Evolutionary conservation across 2,329 filamentous ascomycete species (phyloP), one percentile per base, ranked within the genome.

Genomic region (Trichoderma arundinaceum): DNA sequence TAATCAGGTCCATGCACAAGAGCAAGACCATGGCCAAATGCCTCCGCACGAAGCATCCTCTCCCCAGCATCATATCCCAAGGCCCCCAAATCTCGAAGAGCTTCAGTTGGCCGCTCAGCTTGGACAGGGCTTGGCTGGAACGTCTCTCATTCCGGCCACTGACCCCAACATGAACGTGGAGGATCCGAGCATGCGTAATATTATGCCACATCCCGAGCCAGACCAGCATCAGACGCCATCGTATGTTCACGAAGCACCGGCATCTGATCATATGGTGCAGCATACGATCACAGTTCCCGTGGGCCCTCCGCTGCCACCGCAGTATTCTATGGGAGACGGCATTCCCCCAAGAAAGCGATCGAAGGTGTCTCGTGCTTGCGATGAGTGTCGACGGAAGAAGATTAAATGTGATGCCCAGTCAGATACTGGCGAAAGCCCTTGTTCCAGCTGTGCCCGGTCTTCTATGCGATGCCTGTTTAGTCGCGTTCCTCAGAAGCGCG

Each of bases 301-400:
- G 28, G 75, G 74, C n/a, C 77, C 77, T 51, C 73, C 77, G 57
- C 72, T 79, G 65, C 69, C 78, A 64, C 71, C 74, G 2, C 74
- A 77, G 46, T 80, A 80, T 60, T 76, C 78, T 22, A 74, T 80
- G 54, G 83, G 83, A 44, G 88, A 90, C 68, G 83, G 83, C 66
- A 87, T 88, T 10, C 86, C 88, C 13, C 89, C 90, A 0, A 83
- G 90, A 68, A 95, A 95, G 76, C 84, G 92, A 66, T 91, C 90
- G 6, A 96, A 96, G 76, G 92, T 95, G 6, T 96, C 92, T 10
- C 86, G 92, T 43, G 93, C 92, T 1, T 97, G 92, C 72, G 92
- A 97, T 74, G 92, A 96, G 74, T 96, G 92, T 74, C 85, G 93
- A 49, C 86, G 92, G 64, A 96, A 96, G 78, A 96, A 94, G 81